Evolutionary conservation across 2,329 filamentous ascomycete species (phyloP).

Genomic region (Beauveria pseudobassiana): DNA sequence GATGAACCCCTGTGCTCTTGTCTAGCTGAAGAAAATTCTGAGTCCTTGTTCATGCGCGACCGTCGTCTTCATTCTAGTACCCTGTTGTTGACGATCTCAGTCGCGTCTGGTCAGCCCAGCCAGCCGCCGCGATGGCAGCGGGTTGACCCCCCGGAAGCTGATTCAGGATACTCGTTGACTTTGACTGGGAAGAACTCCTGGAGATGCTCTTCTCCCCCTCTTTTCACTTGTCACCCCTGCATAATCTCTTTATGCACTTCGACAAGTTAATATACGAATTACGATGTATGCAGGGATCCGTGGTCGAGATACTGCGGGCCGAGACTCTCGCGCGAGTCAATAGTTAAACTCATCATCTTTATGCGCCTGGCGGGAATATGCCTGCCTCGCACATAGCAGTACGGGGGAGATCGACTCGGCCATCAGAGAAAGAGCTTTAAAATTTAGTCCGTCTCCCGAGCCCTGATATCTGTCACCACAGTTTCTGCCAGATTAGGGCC

Average conservation of each 20-base stretch:
- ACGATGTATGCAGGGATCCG: conserved; percentile 7
- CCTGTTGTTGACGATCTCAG: not conserved
- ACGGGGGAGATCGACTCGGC: conserved; percentile 2
- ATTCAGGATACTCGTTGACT: not conserved
- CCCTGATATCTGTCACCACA: conserved; percentile 1
- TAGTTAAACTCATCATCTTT: not conserved
- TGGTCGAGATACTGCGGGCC: conserved; percentile 6
- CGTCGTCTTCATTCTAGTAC: not conserved
- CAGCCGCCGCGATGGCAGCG: not conserved
- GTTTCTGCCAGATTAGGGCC: conserved; percentile 5
- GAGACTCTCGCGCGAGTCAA: not conserved
- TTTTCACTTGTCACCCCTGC: not conserved
- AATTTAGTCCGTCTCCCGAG: not conserved
- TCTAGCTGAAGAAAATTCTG: not conserved
- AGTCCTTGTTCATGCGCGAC: not conserved
- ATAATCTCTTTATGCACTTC: not conserved
- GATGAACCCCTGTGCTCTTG: not conserved
- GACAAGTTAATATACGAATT: not conserved
- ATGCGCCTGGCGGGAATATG: not conserved
- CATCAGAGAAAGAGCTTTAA: not conserved
- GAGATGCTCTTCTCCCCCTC: not conserved
- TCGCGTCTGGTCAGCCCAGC: not conserved
- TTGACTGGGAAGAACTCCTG: not conserved
- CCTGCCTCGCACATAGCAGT: not conserved
- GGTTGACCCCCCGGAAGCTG: not conserved